Conservation (phyloP, 345 rosid species). For the Schrenkiella parvula region DNA sequence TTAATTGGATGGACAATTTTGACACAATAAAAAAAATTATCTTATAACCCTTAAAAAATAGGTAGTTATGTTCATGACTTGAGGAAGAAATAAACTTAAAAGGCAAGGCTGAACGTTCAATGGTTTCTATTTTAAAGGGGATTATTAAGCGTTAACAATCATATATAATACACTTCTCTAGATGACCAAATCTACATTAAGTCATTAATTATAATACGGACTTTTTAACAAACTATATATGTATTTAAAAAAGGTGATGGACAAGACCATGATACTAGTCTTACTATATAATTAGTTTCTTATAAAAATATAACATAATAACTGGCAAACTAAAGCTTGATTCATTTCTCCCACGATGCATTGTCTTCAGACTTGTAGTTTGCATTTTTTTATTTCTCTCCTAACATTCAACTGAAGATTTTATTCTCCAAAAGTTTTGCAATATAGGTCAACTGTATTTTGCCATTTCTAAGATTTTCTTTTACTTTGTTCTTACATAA, state of each 20-base stretch:
- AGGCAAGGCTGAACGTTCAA: too few species aligned
- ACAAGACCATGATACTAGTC: background rate
- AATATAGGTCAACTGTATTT: background rate
- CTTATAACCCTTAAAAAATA: background rate
- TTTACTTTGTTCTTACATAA: background rate
- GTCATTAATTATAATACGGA: background rate
- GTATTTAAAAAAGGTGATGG: background rate
- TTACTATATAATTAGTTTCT: background rate
- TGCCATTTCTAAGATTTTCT: background rate
- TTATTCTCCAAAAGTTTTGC: background rate
- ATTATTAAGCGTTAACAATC: background rate
- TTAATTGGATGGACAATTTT: background rate
- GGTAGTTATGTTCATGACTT: background rate
- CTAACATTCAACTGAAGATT: background rate
- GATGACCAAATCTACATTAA: background rate
- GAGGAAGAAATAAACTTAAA: background rate
- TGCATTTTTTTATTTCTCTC: background rate
- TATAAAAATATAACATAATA: background rate
- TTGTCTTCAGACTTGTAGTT: background rate
- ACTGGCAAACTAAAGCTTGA: background rate
- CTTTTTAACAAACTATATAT: background rate
- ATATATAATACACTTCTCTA: background rate
- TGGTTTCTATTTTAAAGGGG: background rate
- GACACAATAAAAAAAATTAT: background rate
- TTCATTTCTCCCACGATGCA: conserved; percentile 5